These are phyloP conservation scores for Sungouiozyma intestinalis DNA, from an alignment of 805 yeast species.

Conservation along the genomic window DNA sequence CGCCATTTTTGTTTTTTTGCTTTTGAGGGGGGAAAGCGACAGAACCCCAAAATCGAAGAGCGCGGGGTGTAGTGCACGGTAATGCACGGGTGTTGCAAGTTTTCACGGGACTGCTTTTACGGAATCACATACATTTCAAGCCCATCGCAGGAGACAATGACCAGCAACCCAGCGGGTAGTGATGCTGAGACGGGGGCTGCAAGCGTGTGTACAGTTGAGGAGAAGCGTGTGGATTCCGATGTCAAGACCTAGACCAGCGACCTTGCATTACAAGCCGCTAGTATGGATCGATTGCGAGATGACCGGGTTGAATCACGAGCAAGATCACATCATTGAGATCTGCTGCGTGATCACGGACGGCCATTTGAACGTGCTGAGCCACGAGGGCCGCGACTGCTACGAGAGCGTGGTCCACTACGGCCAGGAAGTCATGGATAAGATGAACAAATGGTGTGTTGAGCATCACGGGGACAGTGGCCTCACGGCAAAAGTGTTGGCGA, in stretches of 20 bases:
- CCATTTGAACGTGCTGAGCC: constrained; percentile 58
- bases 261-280: constrained; percentile 30
- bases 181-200: neutral
- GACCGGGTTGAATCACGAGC: constrained; percentile 82
- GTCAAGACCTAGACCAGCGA: neutral
- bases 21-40: too few relatives aligned
- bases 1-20: too few relatives aligned
- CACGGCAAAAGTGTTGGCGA: constrained; percentile 53
- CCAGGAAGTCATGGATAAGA: constrained; percentile 46
- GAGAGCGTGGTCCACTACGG: constrained; percentile 74
- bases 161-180: too few relatives aligned
- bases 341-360: constrained; percentile 88
- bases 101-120: too few relatives aligned
- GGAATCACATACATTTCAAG: too few relatives aligned
- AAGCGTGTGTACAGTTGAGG: neutral
- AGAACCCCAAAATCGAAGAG: too few relatives aligned
- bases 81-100: too few relatives aligned
- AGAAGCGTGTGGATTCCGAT: neutral
- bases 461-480: constrained; percentile 79
- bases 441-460: constrained; percentile 82
- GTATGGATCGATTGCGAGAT: constrained; percentile 98
- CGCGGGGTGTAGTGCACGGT: too few relatives aligned
- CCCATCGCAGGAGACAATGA: too few relatives aligned
- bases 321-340: constrained; percentile 84
- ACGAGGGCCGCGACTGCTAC: constrained; percentile 43